Evolutionary conservation across 257 asterid species (phyloP).

Genomic region (Jaltomata sinuosa): DNA sequence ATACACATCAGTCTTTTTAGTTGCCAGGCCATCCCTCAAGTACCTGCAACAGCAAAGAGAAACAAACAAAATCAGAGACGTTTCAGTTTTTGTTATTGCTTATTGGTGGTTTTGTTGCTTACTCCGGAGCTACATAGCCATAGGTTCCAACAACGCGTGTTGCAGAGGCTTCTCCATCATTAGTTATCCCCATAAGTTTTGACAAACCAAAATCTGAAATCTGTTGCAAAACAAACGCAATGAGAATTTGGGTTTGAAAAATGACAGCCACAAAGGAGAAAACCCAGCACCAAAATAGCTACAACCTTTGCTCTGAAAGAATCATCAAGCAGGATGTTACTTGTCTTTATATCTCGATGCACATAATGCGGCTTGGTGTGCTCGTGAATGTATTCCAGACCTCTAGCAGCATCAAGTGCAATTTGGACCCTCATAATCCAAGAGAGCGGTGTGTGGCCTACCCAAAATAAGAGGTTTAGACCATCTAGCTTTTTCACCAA

Average conservation of each 20-base stretch:
- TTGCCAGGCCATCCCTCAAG: constrained; percentile 80
- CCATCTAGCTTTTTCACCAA: not conserved
- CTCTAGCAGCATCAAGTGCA: constrained; percentile 98
- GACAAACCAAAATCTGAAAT: constrained; percentile 96
- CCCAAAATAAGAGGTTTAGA: constrained; percentile 3
- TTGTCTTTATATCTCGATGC: constrained; percentile 90
- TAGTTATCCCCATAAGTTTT: constrained; percentile 65
- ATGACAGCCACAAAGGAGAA: not conserved
- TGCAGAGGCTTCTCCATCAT: constrained; percentile 79
- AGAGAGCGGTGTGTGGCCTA: constrained; percentile 80
- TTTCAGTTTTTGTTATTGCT: not conserved
- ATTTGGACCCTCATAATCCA: constrained; percentile 93
- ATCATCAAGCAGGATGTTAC: constrained; percentile 83
- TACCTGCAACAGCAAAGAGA: constrained; percentile 42
- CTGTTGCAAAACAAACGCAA: constrained; percentile 20
- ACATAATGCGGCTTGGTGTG: constrained; percentile 97
- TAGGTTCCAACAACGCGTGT: constrained; percentile 94
- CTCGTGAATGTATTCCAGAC: constrained; percentile 92
- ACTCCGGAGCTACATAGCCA: constrained; percentile 98
- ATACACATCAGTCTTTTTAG: constrained; percentile 84
- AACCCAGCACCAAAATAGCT: not conserved
- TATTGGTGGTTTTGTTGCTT: constrained; percentile 16
- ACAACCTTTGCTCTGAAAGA: constrained; percentile 85
- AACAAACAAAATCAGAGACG: constrained; percentile 6
- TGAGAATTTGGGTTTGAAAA: constrained; percentile 8